These are phyloP conservation scores for Lactarius indigo DNA, from an alignment of 768 basidiomycete species.

Conservation along the genomic window DNA sequence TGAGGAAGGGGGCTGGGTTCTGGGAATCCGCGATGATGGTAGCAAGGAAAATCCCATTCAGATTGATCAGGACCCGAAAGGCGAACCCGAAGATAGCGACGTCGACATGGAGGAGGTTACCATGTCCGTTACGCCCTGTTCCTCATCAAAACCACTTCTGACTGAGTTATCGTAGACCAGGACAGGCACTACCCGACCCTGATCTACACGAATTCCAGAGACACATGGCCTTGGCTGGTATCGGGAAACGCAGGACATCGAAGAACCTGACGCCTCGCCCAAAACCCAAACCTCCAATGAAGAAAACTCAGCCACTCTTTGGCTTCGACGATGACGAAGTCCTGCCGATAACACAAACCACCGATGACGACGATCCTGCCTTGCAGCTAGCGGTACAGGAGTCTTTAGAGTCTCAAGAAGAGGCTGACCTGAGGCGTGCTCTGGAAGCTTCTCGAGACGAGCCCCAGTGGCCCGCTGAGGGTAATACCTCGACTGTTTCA, in stretches of 20 bases:
- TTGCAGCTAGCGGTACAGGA: constrained; percentile 60
- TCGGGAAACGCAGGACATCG: constrained; percentile 47
- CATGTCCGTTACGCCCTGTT: constrained; percentile 45
- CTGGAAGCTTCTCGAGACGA: constrained; percentile 31
- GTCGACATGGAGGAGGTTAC: constrained; percentile 79
- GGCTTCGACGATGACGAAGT: constrained; percentile 48
- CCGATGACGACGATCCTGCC: constrained; percentile 52
- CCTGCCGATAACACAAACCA: constrained; percentile 27
- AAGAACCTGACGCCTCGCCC: constrained; percentile 34
- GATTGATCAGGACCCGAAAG: constrained; percentile 60
- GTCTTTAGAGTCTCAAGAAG: constrained; percentile 47
- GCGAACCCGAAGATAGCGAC: constrained; percentile 34
- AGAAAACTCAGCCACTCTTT: constrained; percentile 50
- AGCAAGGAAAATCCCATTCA: constrained; percentile 82
- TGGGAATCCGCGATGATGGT: constrained; percentile 88
- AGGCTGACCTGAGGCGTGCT: constrained; percentile 29
- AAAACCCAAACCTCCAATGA: constrained; percentile 33
- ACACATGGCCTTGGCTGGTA: constrained; percentile 57
- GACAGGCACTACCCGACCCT: constrained; percentile 42
- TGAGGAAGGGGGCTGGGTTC: constrained; percentile 86
- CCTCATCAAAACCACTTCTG: background rate
- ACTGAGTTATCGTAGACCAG: constrained; percentile 22
- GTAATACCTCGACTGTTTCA: background rate
- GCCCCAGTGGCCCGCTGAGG: constrained; percentile 13
- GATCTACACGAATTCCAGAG: constrained; percentile 63